Base-by-base conservation (phyloP, 2,329 filamentous ascomycete genomes). In the Ophiostoma montium region DNA sequence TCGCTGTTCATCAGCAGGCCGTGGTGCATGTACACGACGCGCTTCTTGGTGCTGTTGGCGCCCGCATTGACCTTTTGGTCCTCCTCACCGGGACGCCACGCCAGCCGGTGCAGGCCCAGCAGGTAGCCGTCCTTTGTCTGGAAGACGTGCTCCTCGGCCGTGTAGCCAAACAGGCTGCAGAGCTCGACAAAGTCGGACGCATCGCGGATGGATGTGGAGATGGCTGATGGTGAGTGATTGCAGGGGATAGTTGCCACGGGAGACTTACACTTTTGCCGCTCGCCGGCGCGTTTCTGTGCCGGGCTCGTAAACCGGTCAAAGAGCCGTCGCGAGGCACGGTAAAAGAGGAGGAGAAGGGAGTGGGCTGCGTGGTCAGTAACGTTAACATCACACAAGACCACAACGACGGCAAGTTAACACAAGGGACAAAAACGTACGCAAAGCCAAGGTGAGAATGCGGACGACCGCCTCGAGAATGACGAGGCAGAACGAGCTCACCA, bases 1-100 rank as follows among this genome's bases (percentile, higher is more conserved):
- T 98, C 92, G 58, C 88, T 95, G 66, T 95, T 96, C 92, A 98
- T 98, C 61, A 98, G 76, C 51, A 98, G 74, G 9, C 90, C 92
- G 65, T 98, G 92, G 61, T 98, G 92, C 55, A 98, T 70, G 63
- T 96, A 98, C 7, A 92, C 81, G 45, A 96, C 86, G 57, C 82
- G 84, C 69, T 95, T 95, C 65, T 75, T 75, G 27, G 84, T 57
- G 58, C 81, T 82, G 33, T 74, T 71, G 1, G 73, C 71, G 0
- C 84, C 84, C 46, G 72, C 70, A 61, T 95, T 95, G 58, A 95
- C 84, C 54, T 78, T 77, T 48, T 73, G 68, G n/a, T 79, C 77
- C 61, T 92, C 85, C 62, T 95, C 87, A 11, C 86, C 87, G 58
- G 80, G 84, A 52, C 75, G 78, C 76, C 84, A 94, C 18, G 85